Conservation (phyloP, 176 grass and related monocot species). For the Musa itinerans region DNA sequence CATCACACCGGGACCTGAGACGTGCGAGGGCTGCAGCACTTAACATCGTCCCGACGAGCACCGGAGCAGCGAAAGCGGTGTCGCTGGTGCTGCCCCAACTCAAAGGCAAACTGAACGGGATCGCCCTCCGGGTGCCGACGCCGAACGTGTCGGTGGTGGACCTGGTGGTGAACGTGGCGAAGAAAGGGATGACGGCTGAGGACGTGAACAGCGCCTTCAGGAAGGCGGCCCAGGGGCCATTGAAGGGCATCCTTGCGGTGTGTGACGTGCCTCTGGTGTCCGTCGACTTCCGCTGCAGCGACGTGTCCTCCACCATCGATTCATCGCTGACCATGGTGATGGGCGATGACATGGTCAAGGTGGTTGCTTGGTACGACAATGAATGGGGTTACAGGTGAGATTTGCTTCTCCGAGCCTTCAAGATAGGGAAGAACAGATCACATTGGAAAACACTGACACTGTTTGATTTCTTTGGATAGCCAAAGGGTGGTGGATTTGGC, state of each 20-base stretch:
- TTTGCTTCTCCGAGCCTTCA: not conserved
- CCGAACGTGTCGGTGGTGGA: conserved; percentile 96
- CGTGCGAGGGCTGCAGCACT: conserved; percentile 72
- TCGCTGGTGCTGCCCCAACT: conserved; percentile 86
- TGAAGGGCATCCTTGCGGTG: conserved; percentile 68
- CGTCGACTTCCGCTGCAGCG: conserved; percentile 88
- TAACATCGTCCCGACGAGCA: conserved; percentile 98
- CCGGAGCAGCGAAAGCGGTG: conserved; percentile 84
- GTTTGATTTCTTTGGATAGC: conserved; percentile 25
- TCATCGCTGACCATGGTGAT: conserved; percentile 93
- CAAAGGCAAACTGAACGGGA: conserved; percentile 97
- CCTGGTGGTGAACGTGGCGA: conserved; percentile 83
- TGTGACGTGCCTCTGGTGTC: conserved; percentile 91
- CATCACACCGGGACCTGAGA: conserved; percentile 83
- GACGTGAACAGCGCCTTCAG: conserved; percentile 84
- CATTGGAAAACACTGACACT: too few relatives aligned
- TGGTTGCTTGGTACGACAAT: conserved; percentile 99
- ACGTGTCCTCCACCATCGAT: conserved; percentile 85
- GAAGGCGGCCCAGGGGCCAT: conserved; percentile 50
- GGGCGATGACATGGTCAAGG: conserved; percentile 99
- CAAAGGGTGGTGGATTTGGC: conserved; percentile 90
- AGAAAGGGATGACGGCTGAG: conserved; percentile 71
- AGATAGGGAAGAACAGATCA: too few relatives aligned
- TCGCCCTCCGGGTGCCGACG: conserved; percentile 93
- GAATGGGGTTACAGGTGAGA: conserved; percentile 98